These are phyloP conservation scores for Aspergillus sp. DNA, from an alignment of 2,329 filamentous ascomycete genomes.

Conservation along the genomic window DNA sequence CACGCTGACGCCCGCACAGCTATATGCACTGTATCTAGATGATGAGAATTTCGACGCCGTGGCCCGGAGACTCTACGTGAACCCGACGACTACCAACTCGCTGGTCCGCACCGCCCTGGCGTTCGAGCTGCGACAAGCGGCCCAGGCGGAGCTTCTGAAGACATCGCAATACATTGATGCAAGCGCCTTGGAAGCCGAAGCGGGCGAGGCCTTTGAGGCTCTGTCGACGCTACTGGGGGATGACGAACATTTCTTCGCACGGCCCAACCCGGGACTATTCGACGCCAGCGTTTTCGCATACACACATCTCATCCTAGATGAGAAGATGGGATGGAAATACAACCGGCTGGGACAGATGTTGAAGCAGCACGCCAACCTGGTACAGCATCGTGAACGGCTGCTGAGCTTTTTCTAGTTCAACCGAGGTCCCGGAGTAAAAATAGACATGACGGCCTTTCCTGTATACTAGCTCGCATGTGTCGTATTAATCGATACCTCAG, in stretches of 20 bases:
- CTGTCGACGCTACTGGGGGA: conserved; percentile 59
- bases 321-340: conserved; percentile 63
- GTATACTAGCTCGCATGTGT: conserved; percentile 13
- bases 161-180: conserved; percentile 54
- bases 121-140: conserved; percentile 69
- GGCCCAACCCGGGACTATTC: conserved; percentile 65
- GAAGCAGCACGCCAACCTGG: conserved; percentile 59
- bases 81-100: conserved; percentile 56
- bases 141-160: conserved; percentile 71
- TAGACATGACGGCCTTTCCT: neutral
- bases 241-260: conserved; percentile 61
- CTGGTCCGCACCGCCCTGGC: conserved; percentile 64
- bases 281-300: conserved; percentile 91
- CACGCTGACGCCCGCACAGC: conserved; percentile 41
- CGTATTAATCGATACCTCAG: conserved; percentile 4
- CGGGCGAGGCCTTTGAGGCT: conserved; percentile 62
- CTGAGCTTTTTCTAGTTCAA: conserved; percentile 49
- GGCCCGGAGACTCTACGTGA: conserved; percentile 69
- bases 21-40: conserved; percentile 79
- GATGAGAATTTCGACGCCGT: conserved; percentile 64
- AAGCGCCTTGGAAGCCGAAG: conserved; percentile 59
- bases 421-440: neutral
- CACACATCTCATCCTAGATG: conserved; percentile 73
- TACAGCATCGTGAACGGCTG: conserved; percentile 63
- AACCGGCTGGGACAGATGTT: conserved; percentile 60